Evolutionary conservation across 73 alveolate genomes (phyloP).

Genomic region (Tetrahymena borealis): DNA sequence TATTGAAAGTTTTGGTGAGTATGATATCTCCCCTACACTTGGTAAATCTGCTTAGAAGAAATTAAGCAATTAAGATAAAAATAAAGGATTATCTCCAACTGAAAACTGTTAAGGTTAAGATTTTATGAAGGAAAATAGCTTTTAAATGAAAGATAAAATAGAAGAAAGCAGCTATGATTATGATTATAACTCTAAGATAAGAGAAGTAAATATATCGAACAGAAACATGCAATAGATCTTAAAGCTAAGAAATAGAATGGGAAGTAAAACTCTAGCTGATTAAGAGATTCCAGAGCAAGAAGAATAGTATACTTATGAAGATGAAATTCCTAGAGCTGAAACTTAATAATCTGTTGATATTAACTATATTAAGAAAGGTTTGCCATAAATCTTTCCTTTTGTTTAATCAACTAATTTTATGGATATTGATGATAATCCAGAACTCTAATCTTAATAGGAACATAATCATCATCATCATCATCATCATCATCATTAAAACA

Average conservation of each 20-base stretch:
- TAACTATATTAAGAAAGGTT: neutral
- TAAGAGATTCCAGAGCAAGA: neutral
- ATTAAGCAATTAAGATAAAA: neutral
- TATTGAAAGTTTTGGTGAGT: neutral
- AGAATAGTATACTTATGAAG: neutral
- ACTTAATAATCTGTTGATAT: neutral
- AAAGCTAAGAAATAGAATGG: neutral
- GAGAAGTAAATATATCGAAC: neutral
- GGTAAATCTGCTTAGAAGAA: neutral
- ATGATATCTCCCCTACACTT: neutral
- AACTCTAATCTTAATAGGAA: neutral
- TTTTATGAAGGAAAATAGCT: neutral
- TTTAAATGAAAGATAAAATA: neutral
- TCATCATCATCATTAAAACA: no score
- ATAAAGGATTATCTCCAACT: neutral
- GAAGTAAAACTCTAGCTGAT: neutral
- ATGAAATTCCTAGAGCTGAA: neutral
- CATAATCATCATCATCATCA: neutral
- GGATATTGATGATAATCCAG: neutral
- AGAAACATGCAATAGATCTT: neutral
- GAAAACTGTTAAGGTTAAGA: neutral
- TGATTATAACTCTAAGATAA: neutral
- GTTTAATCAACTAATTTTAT: neutral
- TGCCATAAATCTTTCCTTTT: neutral
- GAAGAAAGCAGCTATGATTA: neutral